Evolutionary conservation across 305 asterid species (phyloP).

Genomic region (Lippia alba): DNA sequence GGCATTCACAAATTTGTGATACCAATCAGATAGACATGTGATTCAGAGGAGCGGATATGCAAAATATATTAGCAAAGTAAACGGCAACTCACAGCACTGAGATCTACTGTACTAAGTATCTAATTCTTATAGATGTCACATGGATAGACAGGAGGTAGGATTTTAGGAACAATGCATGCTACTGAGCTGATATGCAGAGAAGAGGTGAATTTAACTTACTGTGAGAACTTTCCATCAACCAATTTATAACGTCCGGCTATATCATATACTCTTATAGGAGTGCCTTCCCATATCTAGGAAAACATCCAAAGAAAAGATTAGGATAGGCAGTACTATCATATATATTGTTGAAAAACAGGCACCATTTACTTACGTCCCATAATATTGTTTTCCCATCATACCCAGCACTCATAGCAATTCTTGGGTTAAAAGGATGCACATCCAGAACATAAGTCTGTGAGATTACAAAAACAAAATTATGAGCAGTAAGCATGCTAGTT

Average conservation of each 20-base stretch:
- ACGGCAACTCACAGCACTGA: conserved; percentile 25
- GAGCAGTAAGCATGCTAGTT: conserved; percentile 20
- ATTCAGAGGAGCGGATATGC: conserved; percentile 3
- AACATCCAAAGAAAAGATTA: conserved; percentile 36
- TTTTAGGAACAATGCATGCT: conserved; percentile 9
- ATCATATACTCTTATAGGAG: conserved; percentile 80
- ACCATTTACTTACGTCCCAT: conserved; percentile 89
- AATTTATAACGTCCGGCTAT: conserved; percentile 88
- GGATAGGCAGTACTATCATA: conserved; percentile 29
- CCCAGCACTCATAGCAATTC: conserved; percentile 99
- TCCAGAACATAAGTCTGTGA: conserved; percentile 94
- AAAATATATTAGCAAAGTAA: conserved; percentile 2
- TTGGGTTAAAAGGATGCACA: conserved; percentile 98
- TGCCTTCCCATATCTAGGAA: conserved; percentile 95
- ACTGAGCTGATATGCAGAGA: conserved; percentile 24
- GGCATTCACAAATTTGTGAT: no score
- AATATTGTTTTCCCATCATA: conserved; percentile 96
- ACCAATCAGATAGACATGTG: no score
- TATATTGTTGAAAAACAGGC: conserved; percentile 33
- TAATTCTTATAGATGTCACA: conserved; percentile 16
- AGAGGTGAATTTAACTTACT: conserved; percentile 58
- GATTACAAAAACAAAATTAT: conserved; percentile 34
- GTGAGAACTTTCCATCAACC: conserved; percentile 98
- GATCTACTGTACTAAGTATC: conserved; percentile 20
- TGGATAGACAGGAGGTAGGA: conserved; percentile 23